Conservation (phyloP, 768 basidiomycete species). For the Neoboletus brunneissimus region DNA sequence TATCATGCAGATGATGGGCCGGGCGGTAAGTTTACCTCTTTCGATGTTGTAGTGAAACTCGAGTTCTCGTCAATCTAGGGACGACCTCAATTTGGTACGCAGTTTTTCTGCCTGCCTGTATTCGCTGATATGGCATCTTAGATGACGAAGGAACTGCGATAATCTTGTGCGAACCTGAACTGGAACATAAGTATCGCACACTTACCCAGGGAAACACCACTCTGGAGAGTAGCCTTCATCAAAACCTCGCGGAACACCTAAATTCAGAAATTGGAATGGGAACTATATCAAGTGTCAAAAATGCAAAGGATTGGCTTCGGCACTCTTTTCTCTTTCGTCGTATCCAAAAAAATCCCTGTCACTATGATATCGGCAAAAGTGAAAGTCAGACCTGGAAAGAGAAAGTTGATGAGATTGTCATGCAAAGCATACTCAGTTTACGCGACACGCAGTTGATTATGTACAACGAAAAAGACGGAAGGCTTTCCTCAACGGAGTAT, state of each 20-base stretch:
- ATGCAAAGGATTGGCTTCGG: conserved; percentile 80
- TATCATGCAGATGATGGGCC: conserved; percentile 94
- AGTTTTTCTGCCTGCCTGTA: background rate
- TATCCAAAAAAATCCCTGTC: conserved; percentile 76
- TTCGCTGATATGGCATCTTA: conserved; percentile 25
- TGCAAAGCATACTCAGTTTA: conserved; percentile 58
- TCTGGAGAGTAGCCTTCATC: conserved; percentile 84
- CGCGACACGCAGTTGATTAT: conserved; percentile 59
- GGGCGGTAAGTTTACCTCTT: conserved; percentile 57
- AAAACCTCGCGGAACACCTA: conserved; percentile 83
- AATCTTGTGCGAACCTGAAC: conserved; percentile 74
- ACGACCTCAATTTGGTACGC: conserved; percentile 82
- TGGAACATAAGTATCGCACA: conserved; percentile 68
- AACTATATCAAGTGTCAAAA: conserved; percentile 67
- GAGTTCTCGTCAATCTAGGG: conserved; percentile 45
- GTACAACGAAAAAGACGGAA: conserved; percentile 40
- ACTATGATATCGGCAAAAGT: conserved; percentile 65
- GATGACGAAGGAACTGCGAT: conserved; percentile 83
- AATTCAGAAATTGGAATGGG: conserved; percentile 91
- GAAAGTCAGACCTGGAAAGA: conserved; percentile 64
- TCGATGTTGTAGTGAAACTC: background rate
- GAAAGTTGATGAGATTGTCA: conserved; percentile 70
- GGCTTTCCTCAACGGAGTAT: conserved; percentile 63
- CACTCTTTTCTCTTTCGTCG: conserved; percentile 86
- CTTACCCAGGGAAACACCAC: conserved; percentile 69